Evolutionary conservation across 2,329 filamentous ascomycete genomes (phyloP).

Genomic region (Aspergillus sp.): DNA sequence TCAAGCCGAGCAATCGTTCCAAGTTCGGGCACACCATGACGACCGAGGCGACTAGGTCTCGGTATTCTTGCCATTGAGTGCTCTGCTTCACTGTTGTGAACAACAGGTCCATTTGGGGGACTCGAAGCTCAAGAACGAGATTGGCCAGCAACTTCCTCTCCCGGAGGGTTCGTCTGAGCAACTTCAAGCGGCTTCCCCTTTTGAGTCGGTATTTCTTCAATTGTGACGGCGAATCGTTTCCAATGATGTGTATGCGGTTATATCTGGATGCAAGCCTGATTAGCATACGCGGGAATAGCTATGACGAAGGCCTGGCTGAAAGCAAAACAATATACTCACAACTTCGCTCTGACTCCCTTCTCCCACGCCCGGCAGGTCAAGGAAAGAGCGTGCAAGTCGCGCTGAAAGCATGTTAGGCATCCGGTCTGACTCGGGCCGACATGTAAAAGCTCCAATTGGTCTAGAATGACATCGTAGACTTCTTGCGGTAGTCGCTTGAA

Average conservation of each 20-base stretch:
- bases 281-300: conserved; percentile 9
- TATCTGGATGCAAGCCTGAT: conserved; percentile 43
- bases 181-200: conserved; percentile 54
- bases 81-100: conserved; percentile 44
- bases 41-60: conserved; percentile 56
- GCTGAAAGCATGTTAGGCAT: conserved; percentile 57
- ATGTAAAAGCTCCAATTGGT: conserved; percentile 53
- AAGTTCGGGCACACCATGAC: conserved; percentile 62
- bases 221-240: conserved; percentile 49
- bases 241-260: conserved; percentile 51
- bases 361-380: conserved; percentile 61
- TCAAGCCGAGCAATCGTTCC: conserved; percentile 57
- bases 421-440: conserved; percentile 40
- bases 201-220: conserved; percentile 53
- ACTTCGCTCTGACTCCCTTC: conserved; percentile 50
- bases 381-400: conserved; percentile 56
- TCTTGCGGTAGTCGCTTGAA: conserved; percentile 54
- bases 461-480: conserved; percentile 58
- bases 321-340: conserved; percentile 45
- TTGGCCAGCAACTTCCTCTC: conserved; percentile 54
- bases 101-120: conserved; percentile 52
- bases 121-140: conserved; percentile 55
- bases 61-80: conserved; percentile 50
- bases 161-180: conserved; percentile 57
- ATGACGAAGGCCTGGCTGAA: no score